Evolutionary conservation across 2,329 filamentous ascomycete genomes (phyloP).

Genomic region (Colletotrichum sp.): DNA sequence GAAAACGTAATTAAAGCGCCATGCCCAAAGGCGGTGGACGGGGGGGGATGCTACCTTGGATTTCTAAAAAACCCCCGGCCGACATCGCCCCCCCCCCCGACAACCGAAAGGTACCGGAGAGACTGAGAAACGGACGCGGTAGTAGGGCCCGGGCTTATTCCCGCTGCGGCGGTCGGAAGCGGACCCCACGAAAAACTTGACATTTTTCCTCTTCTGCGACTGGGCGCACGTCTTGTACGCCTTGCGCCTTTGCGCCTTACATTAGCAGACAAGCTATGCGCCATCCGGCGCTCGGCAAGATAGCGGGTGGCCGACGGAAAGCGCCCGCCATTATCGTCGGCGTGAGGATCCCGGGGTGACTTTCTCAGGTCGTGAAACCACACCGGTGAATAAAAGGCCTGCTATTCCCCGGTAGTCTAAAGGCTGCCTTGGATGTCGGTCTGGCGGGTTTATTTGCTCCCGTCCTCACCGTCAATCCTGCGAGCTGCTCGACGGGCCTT

Average conservation of each 20-base stretch:
- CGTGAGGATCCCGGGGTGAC: background rate
- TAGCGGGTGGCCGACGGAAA: background rate
- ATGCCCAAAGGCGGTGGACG: too few species aligned
- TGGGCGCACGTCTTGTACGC: background rate
- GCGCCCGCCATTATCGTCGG: background rate
- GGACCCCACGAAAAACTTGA: background rate
- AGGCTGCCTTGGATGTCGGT: background rate
- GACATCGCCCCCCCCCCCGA: background rate
- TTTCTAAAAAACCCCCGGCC: too few species aligned
- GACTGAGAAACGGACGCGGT: background rate
- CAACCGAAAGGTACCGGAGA: background rate
- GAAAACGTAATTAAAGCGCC: too few species aligned
- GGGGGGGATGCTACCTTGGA: too few species aligned
- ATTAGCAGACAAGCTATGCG: background rate
- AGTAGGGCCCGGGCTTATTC: background rate
- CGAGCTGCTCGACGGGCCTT: background rate
- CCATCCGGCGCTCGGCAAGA: background rate
- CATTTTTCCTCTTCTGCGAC: background rate
- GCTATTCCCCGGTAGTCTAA: background rate
- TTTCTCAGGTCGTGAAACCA: background rate
- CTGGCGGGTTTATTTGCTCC: background rate
- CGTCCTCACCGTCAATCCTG: background rate
- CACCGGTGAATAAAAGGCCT: background rate
- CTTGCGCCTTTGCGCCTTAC: background rate
- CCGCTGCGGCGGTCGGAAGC: conserved; percentile 4